phyloP scores from a whole-genome alignment of 2,329 filamentous ascomycete species.

The Apiospora rasikravindrae region DNA sequence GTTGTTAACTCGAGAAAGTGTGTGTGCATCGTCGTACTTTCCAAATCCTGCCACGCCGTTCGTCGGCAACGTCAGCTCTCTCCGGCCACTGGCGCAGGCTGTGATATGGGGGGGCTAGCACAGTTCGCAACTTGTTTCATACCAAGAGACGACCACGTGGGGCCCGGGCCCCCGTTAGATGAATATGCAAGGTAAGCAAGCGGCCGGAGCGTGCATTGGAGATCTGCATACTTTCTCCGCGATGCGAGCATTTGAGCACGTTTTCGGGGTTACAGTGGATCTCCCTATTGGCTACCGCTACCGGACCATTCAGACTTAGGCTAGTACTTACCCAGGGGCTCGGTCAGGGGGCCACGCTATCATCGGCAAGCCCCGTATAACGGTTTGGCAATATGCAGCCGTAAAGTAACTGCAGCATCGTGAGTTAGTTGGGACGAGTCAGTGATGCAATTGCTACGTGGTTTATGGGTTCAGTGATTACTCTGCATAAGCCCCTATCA shows the following conservation, averaged over 20 bases:
- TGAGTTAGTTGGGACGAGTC: neutral
- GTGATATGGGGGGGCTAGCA: neutral
- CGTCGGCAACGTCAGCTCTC: neutral
- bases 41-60: neutral
- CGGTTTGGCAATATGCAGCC: neutral
- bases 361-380: neutral
- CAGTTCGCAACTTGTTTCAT: neutral
- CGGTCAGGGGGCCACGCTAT: neutral
- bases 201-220: neutral
- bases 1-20: neutral
- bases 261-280: constrained; percentile 2
- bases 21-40: neutral
- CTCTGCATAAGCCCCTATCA: neutral
- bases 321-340: neutral
- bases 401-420: neutral
- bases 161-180: neutral
- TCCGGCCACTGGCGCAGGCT: neutral
- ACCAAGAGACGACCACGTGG: neutral
- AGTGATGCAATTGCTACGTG: neutral
- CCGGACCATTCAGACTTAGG: neutral
- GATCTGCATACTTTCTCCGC: constrained; percentile 4
- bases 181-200: neutral
- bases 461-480: neutral
- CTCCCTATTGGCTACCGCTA: neutral
- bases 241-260: constrained; percentile 18